A percentile compares a stretch with the other conserved stretches of the same genome.
Conservation (phyloP, 805 yeast genomes). For the Wickerhamomyces bovis region DNA sequence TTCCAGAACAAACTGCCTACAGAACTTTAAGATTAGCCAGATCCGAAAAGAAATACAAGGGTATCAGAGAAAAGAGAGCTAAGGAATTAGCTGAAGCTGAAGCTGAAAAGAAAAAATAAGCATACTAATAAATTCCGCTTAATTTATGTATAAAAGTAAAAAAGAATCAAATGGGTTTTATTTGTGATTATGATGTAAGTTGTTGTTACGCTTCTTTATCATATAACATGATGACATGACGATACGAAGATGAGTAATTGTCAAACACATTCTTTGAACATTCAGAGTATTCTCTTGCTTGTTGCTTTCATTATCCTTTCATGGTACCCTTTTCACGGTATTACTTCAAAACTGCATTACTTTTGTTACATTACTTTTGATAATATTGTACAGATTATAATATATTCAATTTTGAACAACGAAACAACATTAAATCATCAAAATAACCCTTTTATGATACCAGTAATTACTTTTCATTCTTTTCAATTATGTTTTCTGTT, state of each 20-base stretch:
- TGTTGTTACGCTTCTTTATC: no score
- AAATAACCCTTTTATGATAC: neutral
- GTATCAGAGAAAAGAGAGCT: constrained; percentile 98
- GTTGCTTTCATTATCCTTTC: no score
- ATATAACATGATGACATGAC: no score
- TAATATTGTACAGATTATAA: neutral
- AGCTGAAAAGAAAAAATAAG: constrained; percentile 96
- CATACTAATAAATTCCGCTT: constrained; percentile 1
- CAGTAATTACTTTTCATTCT: constrained; percentile 1
- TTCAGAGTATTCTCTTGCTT: no score
- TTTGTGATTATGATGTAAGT: neutral
- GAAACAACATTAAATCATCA: neutral
- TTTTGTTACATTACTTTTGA: neutral
- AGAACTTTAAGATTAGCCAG: constrained; percentile 93
- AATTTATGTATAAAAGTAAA: constrained; percentile 1
- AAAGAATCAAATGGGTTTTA: neutral
- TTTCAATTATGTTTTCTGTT: neutral
- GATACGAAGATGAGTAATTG: no score
- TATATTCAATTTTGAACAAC: neutral
- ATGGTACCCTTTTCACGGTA: no score
- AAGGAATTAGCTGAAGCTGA: constrained; percentile 97
- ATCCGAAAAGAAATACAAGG: constrained; percentile 88
- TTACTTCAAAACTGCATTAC: no score
- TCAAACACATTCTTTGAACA: no score
- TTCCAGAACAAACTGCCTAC: constrained; percentile 73